phyloP scores from a whole-genome alignment of 148 eudicot genomes.

The Suaeda aralocaspica region DNA sequence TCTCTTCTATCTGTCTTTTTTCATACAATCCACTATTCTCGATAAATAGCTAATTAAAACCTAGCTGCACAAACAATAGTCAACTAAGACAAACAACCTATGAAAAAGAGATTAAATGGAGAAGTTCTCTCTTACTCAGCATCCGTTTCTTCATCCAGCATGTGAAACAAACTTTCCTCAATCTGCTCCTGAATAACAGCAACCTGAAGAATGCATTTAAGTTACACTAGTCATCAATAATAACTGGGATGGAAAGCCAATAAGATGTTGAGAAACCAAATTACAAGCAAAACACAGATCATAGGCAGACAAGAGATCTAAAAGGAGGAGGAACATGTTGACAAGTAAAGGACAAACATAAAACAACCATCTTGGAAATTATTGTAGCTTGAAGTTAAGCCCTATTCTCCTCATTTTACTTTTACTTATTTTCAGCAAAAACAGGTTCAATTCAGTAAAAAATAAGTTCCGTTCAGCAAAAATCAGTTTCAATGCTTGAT shows the following conservation, averaged over 20 bases:
- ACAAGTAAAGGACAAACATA: neutral
- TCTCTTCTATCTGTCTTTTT: too few species aligned
- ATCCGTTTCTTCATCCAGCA: constrained; percentile 99
- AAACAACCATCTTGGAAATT: neutral
- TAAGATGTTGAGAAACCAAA: neutral
- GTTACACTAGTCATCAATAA: neutral
- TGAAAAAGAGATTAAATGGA: constrained; percentile 6
- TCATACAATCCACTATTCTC: too few species aligned
- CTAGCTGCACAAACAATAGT: neutral
- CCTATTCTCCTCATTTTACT: too few species aligned
- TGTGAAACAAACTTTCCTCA: constrained; percentile 80
- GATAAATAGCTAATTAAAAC: too few species aligned
- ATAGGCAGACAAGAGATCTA: neutral
- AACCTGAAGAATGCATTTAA: constrained; percentile 42
- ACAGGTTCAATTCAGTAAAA: too few species aligned
- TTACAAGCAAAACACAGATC: neutral
- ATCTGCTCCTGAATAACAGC: constrained; percentile 78
- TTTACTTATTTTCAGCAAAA: too few species aligned
- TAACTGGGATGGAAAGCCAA: constrained; percentile 17
- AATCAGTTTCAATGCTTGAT: too few species aligned
- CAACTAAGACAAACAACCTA: neutral
- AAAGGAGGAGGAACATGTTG: neutral
- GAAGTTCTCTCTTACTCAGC: constrained; percentile 52
- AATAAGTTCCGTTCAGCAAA: too few species aligned
- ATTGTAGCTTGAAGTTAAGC: neutral